Percentiles rank a stretch among this genome's conserved stretches.
Conservation (phyloP, 2,329 filamentous ascomycete genomes). For the Tolypocladium sp. region DNA sequence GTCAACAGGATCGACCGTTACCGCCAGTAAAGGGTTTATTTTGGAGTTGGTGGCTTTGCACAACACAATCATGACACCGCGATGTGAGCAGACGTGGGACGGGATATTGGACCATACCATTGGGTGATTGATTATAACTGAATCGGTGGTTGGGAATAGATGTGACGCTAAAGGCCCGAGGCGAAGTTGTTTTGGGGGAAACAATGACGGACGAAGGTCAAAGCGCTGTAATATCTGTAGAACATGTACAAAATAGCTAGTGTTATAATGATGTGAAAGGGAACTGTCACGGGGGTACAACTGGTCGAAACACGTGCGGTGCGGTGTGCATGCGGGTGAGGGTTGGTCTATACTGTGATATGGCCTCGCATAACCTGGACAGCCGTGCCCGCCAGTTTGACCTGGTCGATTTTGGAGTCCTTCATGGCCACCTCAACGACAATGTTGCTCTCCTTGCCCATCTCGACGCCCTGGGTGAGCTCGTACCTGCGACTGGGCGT, state of each 20-base stretch:
- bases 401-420: conserved; percentile 17
- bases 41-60: not conserved
- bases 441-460: conserved; percentile 50
- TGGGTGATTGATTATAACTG: not conserved
- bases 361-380: conserved; percentile 24
- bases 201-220: conserved; percentile 7
- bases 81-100: not conserved
- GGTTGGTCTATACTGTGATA: conserved; percentile 8
- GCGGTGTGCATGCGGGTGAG: not conserved
- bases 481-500: conserved; percentile 30
- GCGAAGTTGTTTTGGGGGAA: conserved; percentile 16
- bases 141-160: conserved; percentile 7
- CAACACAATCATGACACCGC: not conserved
- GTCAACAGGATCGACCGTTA: not conserved
- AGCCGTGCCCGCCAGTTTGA: conserved; percentile 24
- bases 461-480: conserved; percentile 59
- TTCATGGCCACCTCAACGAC: conserved; percentile 31
- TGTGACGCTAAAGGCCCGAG: conserved; percentile 3
- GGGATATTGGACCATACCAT: not conserved
- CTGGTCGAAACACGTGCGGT: not conserved
- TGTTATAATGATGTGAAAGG: conserved; percentile 11
- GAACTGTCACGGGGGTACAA: conserved; percentile 11
- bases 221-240: conserved; percentile 25
- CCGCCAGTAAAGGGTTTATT: not conserved
- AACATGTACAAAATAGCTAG: conserved; percentile 23